Percentiles rank a stretch among this genome's conserved stretches.
Conservation (phyloP, 192 early-diverging fungal genomes). For the Lobosporangium transversale region DNA sequence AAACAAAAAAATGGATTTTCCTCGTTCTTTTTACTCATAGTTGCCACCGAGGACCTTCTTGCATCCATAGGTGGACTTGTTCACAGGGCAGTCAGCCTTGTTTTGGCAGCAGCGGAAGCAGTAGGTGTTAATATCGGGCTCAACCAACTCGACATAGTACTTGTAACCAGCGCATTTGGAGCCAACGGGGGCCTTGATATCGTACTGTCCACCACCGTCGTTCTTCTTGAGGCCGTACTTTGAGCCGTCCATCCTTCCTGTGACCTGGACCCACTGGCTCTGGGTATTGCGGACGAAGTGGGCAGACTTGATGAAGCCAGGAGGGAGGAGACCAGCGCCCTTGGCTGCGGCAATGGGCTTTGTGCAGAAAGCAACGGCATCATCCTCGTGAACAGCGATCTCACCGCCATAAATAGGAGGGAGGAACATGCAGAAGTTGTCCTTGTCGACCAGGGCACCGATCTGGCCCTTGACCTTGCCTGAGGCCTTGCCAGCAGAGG, state of each 20-base stretch:
- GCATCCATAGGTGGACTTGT: constrained; percentile 48
- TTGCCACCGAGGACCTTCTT: constrained; percentile 36
- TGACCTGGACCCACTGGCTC: constrained; percentile 60
- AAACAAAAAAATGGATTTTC: background rate
- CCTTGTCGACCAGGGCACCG: constrained; percentile 27
- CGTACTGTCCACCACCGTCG: constrained; percentile 65
- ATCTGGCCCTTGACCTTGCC: constrained; percentile 19
- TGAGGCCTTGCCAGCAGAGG: constrained; percentile 17
- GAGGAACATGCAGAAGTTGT: constrained; percentile 62
- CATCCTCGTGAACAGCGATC: constrained; percentile 58
- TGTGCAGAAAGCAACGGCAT: constrained; percentile 53
- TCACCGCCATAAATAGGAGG: constrained; percentile 52
- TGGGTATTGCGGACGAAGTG: constrained; percentile 34
- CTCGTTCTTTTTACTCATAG: constrained; percentile 15
- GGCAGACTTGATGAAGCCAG: constrained; percentile 58
- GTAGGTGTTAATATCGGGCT: constrained; percentile 57
- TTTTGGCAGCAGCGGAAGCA: constrained; percentile 60
- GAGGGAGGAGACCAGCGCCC: constrained; percentile 42
- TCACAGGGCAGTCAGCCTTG: constrained; percentile 46
- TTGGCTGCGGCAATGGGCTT: constrained; percentile 53
- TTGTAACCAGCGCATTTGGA: constrained; percentile 57
- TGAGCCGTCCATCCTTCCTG: constrained; percentile 57
- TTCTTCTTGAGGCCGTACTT: constrained; percentile 47
- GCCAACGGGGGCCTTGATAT: constrained; percentile 57
- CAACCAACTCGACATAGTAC: constrained; percentile 64